Percentiles rank a stretch among this genome's conserved stretches.
phyloP scores from a whole-genome alignment of 805 yeast species.

The Monosporozyma solicola region DNA sequence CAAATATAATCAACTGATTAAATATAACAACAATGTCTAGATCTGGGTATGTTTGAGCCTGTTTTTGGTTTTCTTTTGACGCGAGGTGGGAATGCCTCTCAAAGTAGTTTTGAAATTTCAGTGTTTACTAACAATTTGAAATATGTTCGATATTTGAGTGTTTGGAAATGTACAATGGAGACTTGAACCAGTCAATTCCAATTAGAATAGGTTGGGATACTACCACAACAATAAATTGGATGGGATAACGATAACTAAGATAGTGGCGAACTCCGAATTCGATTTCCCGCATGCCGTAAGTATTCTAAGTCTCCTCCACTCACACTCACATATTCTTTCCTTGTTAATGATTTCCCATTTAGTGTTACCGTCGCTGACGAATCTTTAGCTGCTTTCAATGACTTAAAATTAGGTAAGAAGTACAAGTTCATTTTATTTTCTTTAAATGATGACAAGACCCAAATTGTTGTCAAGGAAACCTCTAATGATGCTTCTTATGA shows the following conservation, averaged over 20 bases:
- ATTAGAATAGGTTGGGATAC: not conserved
- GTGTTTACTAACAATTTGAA: not conserved
- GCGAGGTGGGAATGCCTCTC: not conserved
- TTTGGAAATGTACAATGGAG: not conserved
- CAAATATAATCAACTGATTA: not conserved
- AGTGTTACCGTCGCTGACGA: constrained; percentile 85
- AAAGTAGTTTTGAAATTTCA: not conserved
- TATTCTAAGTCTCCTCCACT: not conserved
- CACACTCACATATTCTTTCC: not conserved
- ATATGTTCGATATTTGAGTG: not conserved
- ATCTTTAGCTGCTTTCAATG: constrained; percentile 89
- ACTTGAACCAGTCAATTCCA: not conserved
- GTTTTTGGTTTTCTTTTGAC: not conserved
- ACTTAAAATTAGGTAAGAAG: constrained; percentile 89
- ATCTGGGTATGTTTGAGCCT: constrained; percentile 28
- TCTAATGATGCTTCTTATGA: constrained; percentile 74
- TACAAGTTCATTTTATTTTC: constrained; percentile 73
- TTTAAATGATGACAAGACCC: constrained; percentile 78
- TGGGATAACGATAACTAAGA: too few relatives aligned
- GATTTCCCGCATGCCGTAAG: not conserved
- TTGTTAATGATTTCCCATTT: not conserved
- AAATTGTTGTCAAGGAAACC: constrained; percentile 82
- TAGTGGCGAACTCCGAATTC: not conserved
- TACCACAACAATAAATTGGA: too few relatives aligned
- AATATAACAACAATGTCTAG: constrained; percentile 22